Evolutionary conservation across 805 yeast genomes (phyloP).

Genomic region (Candida michaelii): DNA sequence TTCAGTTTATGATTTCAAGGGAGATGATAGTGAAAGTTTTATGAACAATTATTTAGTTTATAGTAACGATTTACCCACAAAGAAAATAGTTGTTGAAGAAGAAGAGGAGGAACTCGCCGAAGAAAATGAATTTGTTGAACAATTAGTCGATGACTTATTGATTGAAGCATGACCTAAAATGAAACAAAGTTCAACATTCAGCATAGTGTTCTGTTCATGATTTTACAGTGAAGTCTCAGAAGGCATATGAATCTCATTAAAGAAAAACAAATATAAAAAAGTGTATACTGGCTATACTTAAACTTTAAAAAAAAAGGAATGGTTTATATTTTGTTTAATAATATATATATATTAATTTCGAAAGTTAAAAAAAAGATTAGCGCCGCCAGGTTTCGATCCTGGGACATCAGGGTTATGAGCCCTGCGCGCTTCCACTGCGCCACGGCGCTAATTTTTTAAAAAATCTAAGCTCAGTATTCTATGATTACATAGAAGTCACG

Average conservation of each 20-base stretch:
- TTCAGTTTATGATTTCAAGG: conserved; percentile 25
- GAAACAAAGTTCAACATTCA: no score
- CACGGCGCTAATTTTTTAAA: conserved; percentile 66
- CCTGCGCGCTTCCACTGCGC: conserved; percentile 99
- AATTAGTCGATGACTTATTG: conserved; percentile 8
- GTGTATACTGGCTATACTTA: conserved; percentile 6
- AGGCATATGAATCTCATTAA: no score
- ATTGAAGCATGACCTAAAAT: conserved; percentile 4
- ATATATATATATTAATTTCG: not conserved
- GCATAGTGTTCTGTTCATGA: no score
- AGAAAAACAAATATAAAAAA: no score
- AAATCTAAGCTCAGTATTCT: not conserved
- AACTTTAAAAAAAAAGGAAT: not conserved
- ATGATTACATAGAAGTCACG: not conserved
- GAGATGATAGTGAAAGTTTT: conserved; percentile 18
- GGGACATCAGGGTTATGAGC: conserved; percentile 99
- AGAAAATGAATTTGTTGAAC: conserved; percentile 10
- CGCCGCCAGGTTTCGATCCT: conserved; percentile 96
- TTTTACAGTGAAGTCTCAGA: no score
- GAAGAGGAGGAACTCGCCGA: not conserved
- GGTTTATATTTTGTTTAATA: not conserved
- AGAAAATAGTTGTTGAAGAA: conserved; percentile 13
- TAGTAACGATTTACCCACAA: conserved; percentile 19
- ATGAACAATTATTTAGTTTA: conserved; percentile 22
- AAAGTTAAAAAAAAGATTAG: conserved; percentile 43